Base-by-base conservation (phyloP, 2,329 filamentous ascomycete species). In the Penicillium sclerotiorum region DNA sequence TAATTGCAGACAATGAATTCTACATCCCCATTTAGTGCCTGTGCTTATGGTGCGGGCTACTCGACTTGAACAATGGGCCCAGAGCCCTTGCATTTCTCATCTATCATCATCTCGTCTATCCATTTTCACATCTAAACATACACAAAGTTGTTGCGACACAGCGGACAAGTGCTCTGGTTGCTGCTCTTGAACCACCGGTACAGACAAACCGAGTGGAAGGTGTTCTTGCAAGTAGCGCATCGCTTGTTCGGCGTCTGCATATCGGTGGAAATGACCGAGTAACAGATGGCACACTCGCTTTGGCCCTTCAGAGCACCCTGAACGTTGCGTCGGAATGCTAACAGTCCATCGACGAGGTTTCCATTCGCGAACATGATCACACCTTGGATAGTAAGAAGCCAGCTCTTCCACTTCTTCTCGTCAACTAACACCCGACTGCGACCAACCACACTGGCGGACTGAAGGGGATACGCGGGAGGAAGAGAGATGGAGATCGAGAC, bases 171-270 rank as follows among this genome's bases (percentile, higher is more conserved):
- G 64, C 89, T 94, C 65, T 90, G 87, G 71, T 90, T 95, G 68
- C 91, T 96, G 62, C 82, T 93, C 79, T 90, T 89, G 78, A 99
- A 97, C 94, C 94, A 99, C 73, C 93, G 92, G 77, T 90, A 96
- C 73, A 99, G 73, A 74, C 94, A 99, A 2, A 83, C 83, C 1
- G 87, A 82, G 72, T 99, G 94, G 77, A 97, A 99, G 45, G 89
- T 77, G 72, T 99, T 93, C 78, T 91, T 93, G 80, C 94, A 99
- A 1, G 93, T 97, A 39, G 82, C 79, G 70, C 94, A 99, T 47
- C 84, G 80, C 79, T 97, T 97, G 69, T 94, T 93, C 0, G 94
- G 94, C 69, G 95, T 84, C 71, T 88, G 88, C 77, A 89, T 89
- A 69, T 96, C 92, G 7, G 83, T 84, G 15, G 90, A 90, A 56